These are phyloP conservation scores for Fusarium staphyleae DNA, from an alignment of 2,329 filamentous ascomycete genomes.

Conservation along the genomic window DNA sequence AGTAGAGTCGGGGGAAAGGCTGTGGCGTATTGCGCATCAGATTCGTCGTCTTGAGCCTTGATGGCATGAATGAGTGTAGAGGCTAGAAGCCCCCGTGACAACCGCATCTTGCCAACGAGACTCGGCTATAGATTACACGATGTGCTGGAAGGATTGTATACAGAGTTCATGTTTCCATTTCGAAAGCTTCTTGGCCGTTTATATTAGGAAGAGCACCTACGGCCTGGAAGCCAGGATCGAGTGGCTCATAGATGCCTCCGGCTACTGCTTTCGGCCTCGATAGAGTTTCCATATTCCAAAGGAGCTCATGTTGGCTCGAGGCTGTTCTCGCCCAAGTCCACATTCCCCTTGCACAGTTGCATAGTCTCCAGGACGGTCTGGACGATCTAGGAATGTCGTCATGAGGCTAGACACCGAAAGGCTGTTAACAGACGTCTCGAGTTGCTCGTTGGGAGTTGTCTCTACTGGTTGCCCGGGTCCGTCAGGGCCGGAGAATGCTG, in stretches of 20 bases:
- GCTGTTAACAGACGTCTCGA: background rate
- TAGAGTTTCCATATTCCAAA: conserved; percentile 26
- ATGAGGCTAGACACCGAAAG: conserved; percentile 11
- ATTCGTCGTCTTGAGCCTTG: conserved; percentile 19
- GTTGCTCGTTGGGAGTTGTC: background rate
- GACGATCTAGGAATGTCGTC: conserved; percentile 27
- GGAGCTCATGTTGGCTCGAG: background rate
- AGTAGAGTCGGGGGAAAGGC: conserved; percentile 21
- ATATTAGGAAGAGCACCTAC: conserved; percentile 13
- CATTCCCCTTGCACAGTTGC: conserved; percentile 22
- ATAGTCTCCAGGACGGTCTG: conserved; percentile 10
- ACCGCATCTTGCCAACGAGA: conserved; percentile 34
- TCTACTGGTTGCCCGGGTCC: conserved; percentile 1
- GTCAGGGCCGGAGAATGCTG: conserved; percentile 28
- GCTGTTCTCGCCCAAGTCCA: conserved; percentile 26
- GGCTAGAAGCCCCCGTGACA: conserved; percentile 30
- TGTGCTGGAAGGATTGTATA: conserved; percentile 12
- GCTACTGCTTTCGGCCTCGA: conserved; percentile 24
- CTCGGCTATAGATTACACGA: conserved; percentile 14
- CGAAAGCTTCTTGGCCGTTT: conserved; percentile 10
- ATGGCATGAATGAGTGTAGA: conserved; percentile 26
- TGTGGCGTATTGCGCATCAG: conserved; percentile 17
- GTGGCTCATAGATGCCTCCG: conserved; percentile 19
- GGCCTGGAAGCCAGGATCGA: conserved; percentile 1
- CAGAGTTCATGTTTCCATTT: background rate